Conservation (phyloP, 164 flowering plant genomes). For the Buxus sempervirens region DNA sequence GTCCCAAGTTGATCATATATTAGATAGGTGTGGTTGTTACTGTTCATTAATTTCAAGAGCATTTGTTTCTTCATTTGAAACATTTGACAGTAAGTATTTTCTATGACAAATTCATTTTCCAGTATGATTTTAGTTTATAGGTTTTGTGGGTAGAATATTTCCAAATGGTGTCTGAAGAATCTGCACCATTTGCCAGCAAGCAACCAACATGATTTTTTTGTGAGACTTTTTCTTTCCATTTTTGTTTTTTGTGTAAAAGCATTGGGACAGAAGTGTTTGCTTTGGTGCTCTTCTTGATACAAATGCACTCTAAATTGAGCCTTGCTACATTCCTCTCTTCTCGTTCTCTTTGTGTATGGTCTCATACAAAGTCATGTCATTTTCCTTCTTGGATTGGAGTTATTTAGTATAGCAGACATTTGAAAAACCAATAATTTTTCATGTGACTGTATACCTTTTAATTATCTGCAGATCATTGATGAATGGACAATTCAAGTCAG, state of each 20-base stretch:
- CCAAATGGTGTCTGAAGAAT: constrained; percentile 64
- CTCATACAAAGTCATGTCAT: background rate
- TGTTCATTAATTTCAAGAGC: background rate
- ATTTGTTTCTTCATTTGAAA: background rate
- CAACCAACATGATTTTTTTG: constrained; percentile 52
- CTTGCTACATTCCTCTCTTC: constrained; percentile 24
- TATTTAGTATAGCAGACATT: background rate
- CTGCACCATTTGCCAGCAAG: constrained; percentile 80
- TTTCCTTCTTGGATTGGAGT: background rate
- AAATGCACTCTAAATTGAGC: constrained; percentile 10
- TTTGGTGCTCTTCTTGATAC: constrained; percentile 12
- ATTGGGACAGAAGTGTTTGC: constrained; percentile 15
- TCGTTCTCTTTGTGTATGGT: background rate
- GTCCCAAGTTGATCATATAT: too few species aligned
- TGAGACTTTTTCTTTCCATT: constrained; percentile 14
- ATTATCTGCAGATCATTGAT: constrained; percentile 52
- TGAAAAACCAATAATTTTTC: too few species aligned
- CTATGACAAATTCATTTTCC: background rate
- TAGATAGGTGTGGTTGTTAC: too few species aligned
- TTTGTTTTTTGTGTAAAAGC: background rate
- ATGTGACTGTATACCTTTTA: background rate
- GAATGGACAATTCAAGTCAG: constrained; percentile 80
- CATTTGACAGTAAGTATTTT: background rate
- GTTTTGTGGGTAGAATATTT: constrained; percentile 53
- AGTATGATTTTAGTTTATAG: background rate